Conservation (phyloP, 2,329 filamentous ascomycete species). For the Helotiales sp. region DNA sequence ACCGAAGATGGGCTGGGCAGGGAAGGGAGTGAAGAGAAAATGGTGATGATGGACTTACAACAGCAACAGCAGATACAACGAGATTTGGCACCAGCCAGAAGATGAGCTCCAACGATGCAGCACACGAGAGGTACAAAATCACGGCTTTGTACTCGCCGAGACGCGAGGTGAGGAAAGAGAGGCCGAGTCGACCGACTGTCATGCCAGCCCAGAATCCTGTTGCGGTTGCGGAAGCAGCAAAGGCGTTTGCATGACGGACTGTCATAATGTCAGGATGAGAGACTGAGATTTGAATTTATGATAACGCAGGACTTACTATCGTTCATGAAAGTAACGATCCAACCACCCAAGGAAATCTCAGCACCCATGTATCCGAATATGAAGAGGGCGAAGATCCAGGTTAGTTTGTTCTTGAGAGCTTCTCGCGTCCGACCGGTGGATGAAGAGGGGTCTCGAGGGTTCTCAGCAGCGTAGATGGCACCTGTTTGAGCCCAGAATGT, state of each 20-base stretch:
- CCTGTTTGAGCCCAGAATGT: conserved; percentile 67
- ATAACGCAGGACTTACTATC: no score
- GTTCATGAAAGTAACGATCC: conserved; percentile 88
- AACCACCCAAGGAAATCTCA: conserved; percentile 75
- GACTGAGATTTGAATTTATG: no score
- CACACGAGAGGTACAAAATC: conserved; percentile 60
- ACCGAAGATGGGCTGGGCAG: no score
- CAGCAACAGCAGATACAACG: conserved; percentile 69
- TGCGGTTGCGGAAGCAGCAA: conserved; percentile 72
- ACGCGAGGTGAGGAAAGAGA: conserved; percentile 75
- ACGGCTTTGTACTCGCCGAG: conserved; percentile 71
- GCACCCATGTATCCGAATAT: conserved; percentile 77
- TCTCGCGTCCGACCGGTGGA: conserved; percentile 30
- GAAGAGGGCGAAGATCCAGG: conserved; percentile 74
- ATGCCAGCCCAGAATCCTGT: conserved; percentile 86
- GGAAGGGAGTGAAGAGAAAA: no score
- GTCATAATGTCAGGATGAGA: no score
- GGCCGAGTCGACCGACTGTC: conserved; percentile 68
- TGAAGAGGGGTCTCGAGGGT: conserved; percentile 41
- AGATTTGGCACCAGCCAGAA: conserved; percentile 84
- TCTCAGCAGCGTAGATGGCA: conserved; percentile 54
- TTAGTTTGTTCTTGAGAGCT: conserved; percentile 50
- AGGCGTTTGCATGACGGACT: conserved; percentile 66
- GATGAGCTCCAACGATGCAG: conserved; percentile 65
- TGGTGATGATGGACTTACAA: no score